Percentiles rank a stretch among this genome's conserved stretches.
These are phyloP conservation scores for Rhodosporidiobolus sp. DNA, from an alignment of 768 basidiomycete genomes.

Conservation along the genomic window DNA sequence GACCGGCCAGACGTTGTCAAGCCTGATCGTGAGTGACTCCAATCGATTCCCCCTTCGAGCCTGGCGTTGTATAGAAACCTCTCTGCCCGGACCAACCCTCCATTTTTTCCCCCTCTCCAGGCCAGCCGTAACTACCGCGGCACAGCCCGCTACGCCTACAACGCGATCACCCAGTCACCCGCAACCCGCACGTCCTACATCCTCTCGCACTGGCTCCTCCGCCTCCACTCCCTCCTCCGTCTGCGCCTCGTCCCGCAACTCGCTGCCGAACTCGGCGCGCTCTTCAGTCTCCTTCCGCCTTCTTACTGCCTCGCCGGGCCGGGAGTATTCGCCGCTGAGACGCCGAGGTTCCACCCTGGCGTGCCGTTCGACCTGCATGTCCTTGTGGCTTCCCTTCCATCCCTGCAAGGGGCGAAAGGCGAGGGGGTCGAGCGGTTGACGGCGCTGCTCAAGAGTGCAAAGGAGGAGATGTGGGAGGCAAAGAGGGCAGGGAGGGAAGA, in stretches of 20 bases:
- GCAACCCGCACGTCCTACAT: conserved; percentile 6
- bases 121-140: conserved; percentile 3
- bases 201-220: conserved; percentile 26
- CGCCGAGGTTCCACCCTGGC: conserved; percentile 10
- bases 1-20: not conserved
- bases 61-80: not conserved
- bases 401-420: not conserved
- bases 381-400: not conserved
- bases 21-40: conserved; percentile 14
- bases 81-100: not conserved
- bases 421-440: not conserved
- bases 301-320: not conserved
- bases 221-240: conserved; percentile 21
- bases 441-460: not conserved
- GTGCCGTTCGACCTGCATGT: conserved; percentile 23
- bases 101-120: not conserved
- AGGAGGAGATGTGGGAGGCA: conserved; percentile 3
- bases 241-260: conserved; percentile 8
- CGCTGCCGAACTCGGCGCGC: not conserved
- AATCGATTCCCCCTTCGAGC: too few relatives aligned
- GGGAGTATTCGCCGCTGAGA: not conserved
- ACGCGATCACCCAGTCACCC: not conserved
- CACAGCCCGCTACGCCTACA: conserved; percentile 6
- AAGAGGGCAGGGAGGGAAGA: not conserved
- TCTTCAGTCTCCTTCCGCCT: conserved; percentile 15